Percentiles rank a stretch among this genome's conserved stretches.
These are phyloP conservation scores for Dipodascopsis tothii DNA, from an alignment of 805 yeast species.

Conservation along the genomic window DNA sequence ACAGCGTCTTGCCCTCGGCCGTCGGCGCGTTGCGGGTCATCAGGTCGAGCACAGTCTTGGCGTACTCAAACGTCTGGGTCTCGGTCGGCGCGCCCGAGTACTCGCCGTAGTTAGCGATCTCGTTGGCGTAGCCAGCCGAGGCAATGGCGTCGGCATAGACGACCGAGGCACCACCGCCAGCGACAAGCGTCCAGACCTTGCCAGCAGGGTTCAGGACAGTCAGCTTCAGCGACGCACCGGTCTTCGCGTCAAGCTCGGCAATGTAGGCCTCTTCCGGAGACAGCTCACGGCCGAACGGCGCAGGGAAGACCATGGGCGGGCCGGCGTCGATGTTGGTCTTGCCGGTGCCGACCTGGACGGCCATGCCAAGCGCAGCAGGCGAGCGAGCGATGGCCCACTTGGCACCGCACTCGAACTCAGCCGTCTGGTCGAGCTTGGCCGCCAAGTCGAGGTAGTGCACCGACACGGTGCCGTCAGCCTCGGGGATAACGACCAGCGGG, in stretches of 20 bases:
- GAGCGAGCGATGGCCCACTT: constrained; percentile 44
- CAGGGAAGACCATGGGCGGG: constrained; percentile 44
- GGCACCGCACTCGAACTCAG: constrained; percentile 44
- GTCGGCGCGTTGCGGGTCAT: constrained; percentile 38
- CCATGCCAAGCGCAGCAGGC: constrained; percentile 35
- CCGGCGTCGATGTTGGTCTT: constrained; percentile 37
- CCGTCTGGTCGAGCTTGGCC: constrained; percentile 43
- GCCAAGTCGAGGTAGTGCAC: constrained; percentile 43
- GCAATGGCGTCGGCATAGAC: constrained; percentile 45
- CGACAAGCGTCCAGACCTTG: constrained; percentile 42
- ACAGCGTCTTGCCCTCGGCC: constrained; percentile 36
- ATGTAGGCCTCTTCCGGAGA: constrained; percentile 41
- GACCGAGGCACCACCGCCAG: constrained; percentile 45
- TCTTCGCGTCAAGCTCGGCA: constrained; percentile 43
- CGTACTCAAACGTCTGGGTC: constrained; percentile 42
- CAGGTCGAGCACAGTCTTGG: constrained; percentile 41
- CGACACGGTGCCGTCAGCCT: constrained; percentile 32
- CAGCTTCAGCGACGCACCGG: constrained; percentile 42
- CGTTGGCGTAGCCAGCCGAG: constrained; percentile 39
- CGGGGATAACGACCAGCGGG: constrained; percentile 40
- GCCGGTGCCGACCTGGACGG: constrained; percentile 22
- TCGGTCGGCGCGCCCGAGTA: constrained; percentile 45
- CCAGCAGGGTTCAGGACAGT: constrained; percentile 39
- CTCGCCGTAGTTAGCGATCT: constrained; percentile 43
- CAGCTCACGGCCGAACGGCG: constrained; percentile 42